A percentile compares a stretch with the other conserved stretches of the same genome.
phyloP scores from a whole-genome alignment of 768 basidiomycete genomes.

The Leccinellum rugosiceps region DNA sequence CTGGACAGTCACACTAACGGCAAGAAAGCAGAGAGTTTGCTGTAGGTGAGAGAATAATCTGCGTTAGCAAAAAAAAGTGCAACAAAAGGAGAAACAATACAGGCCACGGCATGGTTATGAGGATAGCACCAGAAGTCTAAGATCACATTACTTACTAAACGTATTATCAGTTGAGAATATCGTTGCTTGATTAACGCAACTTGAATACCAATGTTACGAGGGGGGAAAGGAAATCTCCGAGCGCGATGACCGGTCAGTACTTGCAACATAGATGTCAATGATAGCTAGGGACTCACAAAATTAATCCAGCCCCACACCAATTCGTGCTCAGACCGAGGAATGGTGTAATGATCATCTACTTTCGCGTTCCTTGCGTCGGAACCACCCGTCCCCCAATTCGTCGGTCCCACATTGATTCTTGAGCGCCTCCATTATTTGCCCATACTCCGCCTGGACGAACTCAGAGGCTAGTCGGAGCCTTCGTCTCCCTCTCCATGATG shows the following conservation, averaged over 20 bases:
- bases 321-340: background rate
- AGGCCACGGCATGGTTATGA: background rate
- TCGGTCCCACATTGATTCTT: background rate
- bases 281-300: no score
- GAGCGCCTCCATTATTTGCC: background rate
- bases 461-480: background rate
- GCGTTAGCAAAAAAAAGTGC: background rate
- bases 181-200: background rate
- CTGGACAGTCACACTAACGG: background rate
- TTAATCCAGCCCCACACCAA: background rate
- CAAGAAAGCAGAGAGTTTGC: background rate
- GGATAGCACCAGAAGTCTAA: background rate
- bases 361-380: background rate
- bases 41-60: background rate
- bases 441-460: background rate
- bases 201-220: no score
- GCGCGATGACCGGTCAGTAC: no score
- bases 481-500: background rate
- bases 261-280: no score
- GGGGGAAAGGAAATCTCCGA: no score
- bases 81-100: background rate
- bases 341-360: background rate
- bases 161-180: background rate
- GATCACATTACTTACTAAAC: background rate
- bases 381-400: background rate